A percentile compares a stretch with the other conserved stretches of the same genome.
phyloP scores from a whole-genome alignment of 2,329 filamentous ascomycete genomes.

The Coniochaeta sp. region DNA sequence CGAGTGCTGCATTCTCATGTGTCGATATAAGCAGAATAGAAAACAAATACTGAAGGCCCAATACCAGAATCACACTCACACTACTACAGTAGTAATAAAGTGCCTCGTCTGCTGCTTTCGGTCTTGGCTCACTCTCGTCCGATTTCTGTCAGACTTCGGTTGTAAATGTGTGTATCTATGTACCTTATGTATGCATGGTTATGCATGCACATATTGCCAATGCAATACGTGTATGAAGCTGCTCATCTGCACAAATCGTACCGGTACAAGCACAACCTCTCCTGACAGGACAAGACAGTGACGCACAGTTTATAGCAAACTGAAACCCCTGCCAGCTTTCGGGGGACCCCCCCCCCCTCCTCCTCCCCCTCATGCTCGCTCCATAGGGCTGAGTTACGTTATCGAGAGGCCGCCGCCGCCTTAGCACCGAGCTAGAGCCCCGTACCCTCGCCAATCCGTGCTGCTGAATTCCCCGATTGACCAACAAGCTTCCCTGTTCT shows the following conservation, averaged over 20 bases:
- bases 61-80: background rate
- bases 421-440: background rate
- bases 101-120: too few species aligned
- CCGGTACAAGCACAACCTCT: too few species aligned
- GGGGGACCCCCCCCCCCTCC: background rate
- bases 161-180: too few species aligned
- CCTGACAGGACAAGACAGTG: background rate
- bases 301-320: background rate
- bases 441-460: background rate
- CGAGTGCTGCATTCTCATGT: background rate
- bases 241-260: too few species aligned
- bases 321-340: background rate
- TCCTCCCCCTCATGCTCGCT: background rate
- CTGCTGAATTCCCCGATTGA: background rate
- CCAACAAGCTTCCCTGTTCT: background rate
- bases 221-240: too few species aligned
- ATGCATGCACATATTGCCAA: too few species aligned
- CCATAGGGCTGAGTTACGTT: conserved; percentile 3
- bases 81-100: too few species aligned
- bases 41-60: too few species aligned
- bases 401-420: background rate
- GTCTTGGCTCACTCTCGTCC: too few species aligned
- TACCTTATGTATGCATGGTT: too few species aligned
- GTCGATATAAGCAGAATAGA: background rate
- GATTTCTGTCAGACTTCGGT: too few species aligned